Evolutionary conservation across 129 eudicot genomes (phyloP).

Genomic region (Calendula officinalis): DNA sequence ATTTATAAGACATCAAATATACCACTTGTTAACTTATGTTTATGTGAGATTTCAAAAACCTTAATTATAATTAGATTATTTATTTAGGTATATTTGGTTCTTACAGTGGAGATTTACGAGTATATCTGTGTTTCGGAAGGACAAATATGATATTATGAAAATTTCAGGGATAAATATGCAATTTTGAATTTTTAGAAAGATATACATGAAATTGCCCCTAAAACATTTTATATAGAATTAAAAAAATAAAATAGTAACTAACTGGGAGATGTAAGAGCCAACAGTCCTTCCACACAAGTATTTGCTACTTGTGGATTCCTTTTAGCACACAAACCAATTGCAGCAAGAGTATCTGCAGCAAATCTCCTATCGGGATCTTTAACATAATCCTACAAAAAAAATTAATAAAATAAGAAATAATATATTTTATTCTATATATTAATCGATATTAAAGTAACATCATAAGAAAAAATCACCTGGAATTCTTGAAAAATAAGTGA

Average conservation of each 20-base stretch:
- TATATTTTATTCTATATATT: constrained; percentile 9
- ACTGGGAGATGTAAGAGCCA: constrained; percentile 68
- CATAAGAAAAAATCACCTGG: constrained; percentile 52
- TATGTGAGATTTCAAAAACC: no score
- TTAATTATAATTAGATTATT: no score
- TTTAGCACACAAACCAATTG: constrained; percentile 86
- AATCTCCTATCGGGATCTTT: constrained; percentile 90
- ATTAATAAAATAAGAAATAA: constrained; percentile 23
- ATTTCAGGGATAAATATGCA: no score
- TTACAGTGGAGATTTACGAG: no score
- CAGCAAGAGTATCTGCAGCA: constrained; percentile 96
- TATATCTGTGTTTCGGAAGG: no score
- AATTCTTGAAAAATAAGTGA: constrained; percentile 76
- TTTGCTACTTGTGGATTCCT: constrained; percentile 64
- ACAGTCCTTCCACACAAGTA: constrained; percentile 80
- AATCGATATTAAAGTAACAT: constrained; percentile 9
- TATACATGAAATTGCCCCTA: no score
- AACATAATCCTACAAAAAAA: constrained; percentile 76
- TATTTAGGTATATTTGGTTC: no score
- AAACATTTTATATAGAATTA: no score
- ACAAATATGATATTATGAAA: no score
- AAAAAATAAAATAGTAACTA: constrained; percentile 12
- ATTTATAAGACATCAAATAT: no score
- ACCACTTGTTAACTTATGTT: no score
- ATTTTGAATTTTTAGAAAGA: no score